Conservation (phyloP, 73 alveolate genomes). For the Paraurostyla sp. region DNA sequence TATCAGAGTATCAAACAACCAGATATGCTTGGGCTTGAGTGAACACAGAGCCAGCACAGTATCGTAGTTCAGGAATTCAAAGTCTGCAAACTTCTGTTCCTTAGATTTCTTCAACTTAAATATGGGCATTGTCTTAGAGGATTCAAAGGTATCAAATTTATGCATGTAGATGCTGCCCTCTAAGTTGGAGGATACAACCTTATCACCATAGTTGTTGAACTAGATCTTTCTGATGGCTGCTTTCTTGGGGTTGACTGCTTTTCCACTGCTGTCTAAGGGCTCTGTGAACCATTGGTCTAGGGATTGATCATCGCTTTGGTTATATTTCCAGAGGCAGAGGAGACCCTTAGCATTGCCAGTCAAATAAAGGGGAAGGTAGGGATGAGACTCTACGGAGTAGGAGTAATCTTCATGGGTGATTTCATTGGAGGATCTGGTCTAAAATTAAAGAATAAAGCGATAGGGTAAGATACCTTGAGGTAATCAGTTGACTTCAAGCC, state of each 20-base stretch:
- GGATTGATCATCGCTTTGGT: conserved; percentile 41
- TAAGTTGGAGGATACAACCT: conserved; percentile 31
- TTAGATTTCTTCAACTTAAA: conserved; percentile 27
- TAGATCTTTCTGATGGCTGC: conserved; percentile 57
- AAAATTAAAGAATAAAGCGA: no score
- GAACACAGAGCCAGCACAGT: conserved; percentile 61
- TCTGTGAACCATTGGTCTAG: conserved; percentile 43
- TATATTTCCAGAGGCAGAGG: conserved; percentile 47
- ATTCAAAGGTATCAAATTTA: conserved; percentile 44
- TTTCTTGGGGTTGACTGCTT: conserved; percentile 47
- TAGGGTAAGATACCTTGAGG: no score
- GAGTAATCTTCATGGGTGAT: conserved; percentile 67
- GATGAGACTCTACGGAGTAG: conserved; percentile 67
- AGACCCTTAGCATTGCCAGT: conserved; percentile 68
- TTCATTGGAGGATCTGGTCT: background rate
- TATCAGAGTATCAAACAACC: conserved; percentile 64
- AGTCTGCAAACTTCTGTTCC: conserved; percentile 56
- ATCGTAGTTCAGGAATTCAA: conserved; percentile 66
- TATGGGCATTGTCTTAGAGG: conserved; percentile 28
- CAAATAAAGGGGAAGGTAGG: conserved; percentile 73
- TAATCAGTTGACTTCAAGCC: conserved; percentile 47
- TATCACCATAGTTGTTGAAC: conserved; percentile 72
- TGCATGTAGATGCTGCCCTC: conserved; percentile 71
- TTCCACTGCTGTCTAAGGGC: background rate
- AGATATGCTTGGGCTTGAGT: conserved; percentile 44